Evolutionary conservation across 2,329 filamentous ascomycete genomes (phyloP).

Genomic region (Ophiostoma novo-ulmi): DNA sequence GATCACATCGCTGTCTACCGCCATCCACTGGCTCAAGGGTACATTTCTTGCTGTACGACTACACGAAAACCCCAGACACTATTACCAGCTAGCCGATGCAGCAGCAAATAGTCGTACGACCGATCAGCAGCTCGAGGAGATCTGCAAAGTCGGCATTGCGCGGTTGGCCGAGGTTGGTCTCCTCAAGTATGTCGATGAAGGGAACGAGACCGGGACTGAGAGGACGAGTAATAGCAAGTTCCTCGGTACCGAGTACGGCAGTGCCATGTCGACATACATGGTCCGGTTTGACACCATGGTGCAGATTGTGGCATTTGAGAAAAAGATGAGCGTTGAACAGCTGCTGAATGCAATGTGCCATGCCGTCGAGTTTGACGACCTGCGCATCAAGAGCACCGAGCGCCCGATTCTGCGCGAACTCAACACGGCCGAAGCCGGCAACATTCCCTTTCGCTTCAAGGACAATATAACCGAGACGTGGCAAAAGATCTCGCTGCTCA

Average conservation of each 20-base stretch:
- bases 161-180: conserved; percentile 58
- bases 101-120: conserved; percentile 35
- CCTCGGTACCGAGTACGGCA: conserved; percentile 64
- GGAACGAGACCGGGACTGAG: neutral
- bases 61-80: conserved; percentile 63
- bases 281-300: conserved; percentile 77
- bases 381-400: conserved; percentile 66
- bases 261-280: conserved; percentile 80
- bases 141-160: conserved; percentile 64
- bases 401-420: conserved; percentile 64
- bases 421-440: conserved; percentile 54
- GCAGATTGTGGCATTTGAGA: conserved; percentile 57
- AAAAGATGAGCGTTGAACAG: conserved; percentile 56
- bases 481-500: conserved; percentile 71
- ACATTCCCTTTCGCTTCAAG: conserved; percentile 66
- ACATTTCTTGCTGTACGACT: conserved; percentile 76
- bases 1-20: conserved; percentile 58
- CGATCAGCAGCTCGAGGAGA: conserved; percentile 61
- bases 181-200: conserved; percentile 35
- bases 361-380: conserved; percentile 66
- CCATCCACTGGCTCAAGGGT: conserved; percentile 67
- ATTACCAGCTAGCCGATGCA: conserved; percentile 60
- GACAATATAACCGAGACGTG: conserved; percentile 59
- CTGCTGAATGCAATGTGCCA: conserved; percentile 64
- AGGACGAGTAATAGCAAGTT: conserved; percentile 42